Base-by-base conservation (phyloP, 345 rosid species). In the Abelmoschus esculentus region DNA sequence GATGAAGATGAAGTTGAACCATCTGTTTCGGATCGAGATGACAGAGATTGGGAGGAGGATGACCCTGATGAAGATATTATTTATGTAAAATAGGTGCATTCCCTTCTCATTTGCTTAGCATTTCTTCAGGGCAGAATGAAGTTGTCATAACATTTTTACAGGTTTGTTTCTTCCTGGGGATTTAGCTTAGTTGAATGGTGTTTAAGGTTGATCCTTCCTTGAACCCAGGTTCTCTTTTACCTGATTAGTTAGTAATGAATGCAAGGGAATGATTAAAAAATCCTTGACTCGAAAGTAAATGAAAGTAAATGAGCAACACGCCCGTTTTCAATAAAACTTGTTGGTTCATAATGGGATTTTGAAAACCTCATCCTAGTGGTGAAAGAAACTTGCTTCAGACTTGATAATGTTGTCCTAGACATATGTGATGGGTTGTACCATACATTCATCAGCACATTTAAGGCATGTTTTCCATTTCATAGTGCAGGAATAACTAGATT, bases 41-140 rank as follows among this genome's bases (percentile, higher is more conserved):
- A 83, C 42, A 73, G 56, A 19, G 90, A 84, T 32, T 85, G 86
- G 86, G 92, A 86, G n/a, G 85, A 74, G 2, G 89, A 82, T 46
- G 95, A 86, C 58, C 89, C 88, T 4, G 95, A 93, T 15, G 96
- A 84, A 77, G 91, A 81, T 71, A 82, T 93, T 42, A 86, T 90
- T 44, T 90, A 87, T 58, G 92, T 93, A 57, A 85, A 86, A 50
- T 92, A 89, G 81, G 14, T 49, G 53, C 7, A 2, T 58, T 73
- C 54, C 63, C 34, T 70, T 46, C 47, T 28, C 32, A 18, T 28
- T 69, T 55, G 28, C 49, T 54, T 17, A 13, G 63, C 31, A 18
- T 50, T 69, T 38, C 12, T 7, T 19, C 18, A 22, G 18, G 68
- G 19, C 38, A 15, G 65, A 58, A 22, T 57, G 65, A 29, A 28